Conservation (phyloP, 176 grass and related monocot genomes). For the Tillandsia fasciculata region DNA sequence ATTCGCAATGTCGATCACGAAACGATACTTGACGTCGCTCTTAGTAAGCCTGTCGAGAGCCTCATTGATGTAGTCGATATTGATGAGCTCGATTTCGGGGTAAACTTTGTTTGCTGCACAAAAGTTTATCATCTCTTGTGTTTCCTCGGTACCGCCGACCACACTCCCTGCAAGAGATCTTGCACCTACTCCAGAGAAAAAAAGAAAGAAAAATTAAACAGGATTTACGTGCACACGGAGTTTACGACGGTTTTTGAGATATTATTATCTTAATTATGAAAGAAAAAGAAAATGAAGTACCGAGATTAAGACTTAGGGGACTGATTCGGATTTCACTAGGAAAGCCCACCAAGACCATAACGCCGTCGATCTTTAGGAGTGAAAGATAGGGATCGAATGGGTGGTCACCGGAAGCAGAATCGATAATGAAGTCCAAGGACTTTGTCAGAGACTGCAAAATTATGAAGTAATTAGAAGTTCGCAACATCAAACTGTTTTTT, state of each 20-base stretch:
- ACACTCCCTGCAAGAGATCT: slow-evolving; percentile 52
- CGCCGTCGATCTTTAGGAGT: slow-evolving; percentile 55
- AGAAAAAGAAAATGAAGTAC: slow-evolving; percentile 26
- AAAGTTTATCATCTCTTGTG: slow-evolving; percentile 50
- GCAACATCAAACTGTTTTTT: not conserved
- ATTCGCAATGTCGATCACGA: slow-evolving; percentile 52
- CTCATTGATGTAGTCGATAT: slow-evolving; percentile 75
- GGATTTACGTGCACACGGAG: too few species aligned
- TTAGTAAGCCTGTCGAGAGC: slow-evolving; percentile 53
- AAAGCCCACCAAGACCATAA: slow-evolving; percentile 48
- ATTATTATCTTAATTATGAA: too few species aligned
- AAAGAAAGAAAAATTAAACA: too few species aligned
- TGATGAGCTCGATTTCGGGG: slow-evolving; percentile 61
- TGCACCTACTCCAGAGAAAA: slow-evolving; percentile 18
- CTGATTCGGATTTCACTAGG: slow-evolving; percentile 50
- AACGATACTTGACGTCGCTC: slow-evolving; percentile 62
- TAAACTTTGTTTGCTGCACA: slow-evolving; percentile 65
- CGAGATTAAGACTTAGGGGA: slow-evolving; percentile 45
- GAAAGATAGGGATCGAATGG: slow-evolving; percentile 72
- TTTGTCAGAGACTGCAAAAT: slow-evolving; percentile 44
- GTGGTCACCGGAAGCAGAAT: slow-evolving; percentile 65
- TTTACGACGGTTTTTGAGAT: too few species aligned
- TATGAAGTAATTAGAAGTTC: not conserved
- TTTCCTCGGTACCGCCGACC: slow-evolving; percentile 50
- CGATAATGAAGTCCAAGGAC: slow-evolving; percentile 67